phyloP scores from a whole-genome alignment of 1,139 yeast species.

The Magnusiomyces tetraspermus region DNA sequence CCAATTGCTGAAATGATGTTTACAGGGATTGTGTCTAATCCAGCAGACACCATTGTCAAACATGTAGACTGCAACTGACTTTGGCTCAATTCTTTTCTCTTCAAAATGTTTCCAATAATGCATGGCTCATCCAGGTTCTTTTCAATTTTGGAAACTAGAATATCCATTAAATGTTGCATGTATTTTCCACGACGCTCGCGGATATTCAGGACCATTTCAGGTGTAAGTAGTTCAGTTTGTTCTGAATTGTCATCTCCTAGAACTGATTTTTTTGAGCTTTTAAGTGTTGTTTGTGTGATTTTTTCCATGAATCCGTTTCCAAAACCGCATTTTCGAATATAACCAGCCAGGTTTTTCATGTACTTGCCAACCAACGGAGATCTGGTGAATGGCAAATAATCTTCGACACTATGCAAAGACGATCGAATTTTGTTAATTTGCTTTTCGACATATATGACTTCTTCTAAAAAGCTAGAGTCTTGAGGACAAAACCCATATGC shows the following conservation, averaged over 20 bases:
- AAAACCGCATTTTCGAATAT: constrained; percentile 5
- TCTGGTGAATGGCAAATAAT: constrained; percentile 49
- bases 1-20: constrained; percentile 55
- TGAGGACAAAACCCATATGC: constrained; percentile 44
- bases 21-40: constrained; percentile 63
- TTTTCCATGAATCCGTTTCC: not conserved
- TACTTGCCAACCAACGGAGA: constrained; percentile 2
- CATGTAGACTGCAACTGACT: constrained; percentile 54
- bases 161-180: constrained; percentile 37
- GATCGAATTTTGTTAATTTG: constrained; percentile 55
- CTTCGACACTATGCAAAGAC: constrained; percentile 51
- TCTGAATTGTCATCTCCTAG: not conserved
- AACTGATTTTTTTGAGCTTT: not conserved
- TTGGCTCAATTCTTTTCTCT: constrained; percentile 25
- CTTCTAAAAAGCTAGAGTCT: constrained; percentile 38
- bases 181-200: constrained; percentile 46
- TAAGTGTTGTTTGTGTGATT: not conserved
- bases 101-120: constrained; percentile 10
- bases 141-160: constrained; percentile 17
- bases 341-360: constrained; percentile 27
- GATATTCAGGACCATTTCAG: constrained; percentile 31
- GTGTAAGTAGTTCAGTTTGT: not conserved
- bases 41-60: constrained; percentile 71
- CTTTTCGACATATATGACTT: constrained; percentile 56
- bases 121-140: not conserved